These are phyloP conservation scores for Naumovozyma castellii DNA, from an alignment of 805 yeast species.

Conservation along the genomic window DNA sequence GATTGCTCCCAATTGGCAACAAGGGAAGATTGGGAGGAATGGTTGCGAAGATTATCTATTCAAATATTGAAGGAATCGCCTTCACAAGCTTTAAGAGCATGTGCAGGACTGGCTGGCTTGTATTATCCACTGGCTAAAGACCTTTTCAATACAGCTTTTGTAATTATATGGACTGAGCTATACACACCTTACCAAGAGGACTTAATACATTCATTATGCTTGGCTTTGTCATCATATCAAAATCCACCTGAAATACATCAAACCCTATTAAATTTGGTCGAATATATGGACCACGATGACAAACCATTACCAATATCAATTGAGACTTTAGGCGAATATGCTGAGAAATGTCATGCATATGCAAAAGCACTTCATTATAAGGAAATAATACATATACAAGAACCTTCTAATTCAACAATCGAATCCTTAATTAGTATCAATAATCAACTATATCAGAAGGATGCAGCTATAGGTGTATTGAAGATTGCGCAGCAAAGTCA, in stretches of 20 bases:
- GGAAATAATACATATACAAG: conserved; percentile 88
- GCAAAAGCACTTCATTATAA: conserved; percentile 93
- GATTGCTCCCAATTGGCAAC: conserved; percentile 83
- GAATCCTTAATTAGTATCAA: conserved; percentile 86
- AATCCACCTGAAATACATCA: conserved; percentile 93
- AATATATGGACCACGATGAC: conserved; percentile 94
- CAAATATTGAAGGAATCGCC: conserved; percentile 85
- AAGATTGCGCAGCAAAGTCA: conserved; percentile 88
- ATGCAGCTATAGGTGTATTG: conserved; percentile 91
- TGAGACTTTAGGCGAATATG: conserved; percentile 78
- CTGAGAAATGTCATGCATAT: conserved; percentile 89
- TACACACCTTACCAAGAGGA: conserved; percentile 87
- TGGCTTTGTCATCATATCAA: conserved; percentile 77
- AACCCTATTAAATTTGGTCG: conserved; percentile 76
- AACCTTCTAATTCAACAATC: conserved; percentile 75
- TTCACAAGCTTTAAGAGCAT: conserved; percentile 84
- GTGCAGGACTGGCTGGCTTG: conserved; percentile 76
- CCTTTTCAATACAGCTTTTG: conserved; percentile 83
- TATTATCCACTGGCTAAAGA: conserved; percentile 81
- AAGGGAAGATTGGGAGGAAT: conserved; percentile 92
- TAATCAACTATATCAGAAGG: conserved; percentile 87
- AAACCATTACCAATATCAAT: conserved; percentile 84
- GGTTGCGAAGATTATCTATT: conserved; percentile 76
- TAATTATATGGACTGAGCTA: conserved; percentile 85
- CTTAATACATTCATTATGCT: conserved; percentile 69